phyloP scores from a whole-genome alignment of 805 yeast species.

The Sungouiozyma ichnusensis region DNA sequence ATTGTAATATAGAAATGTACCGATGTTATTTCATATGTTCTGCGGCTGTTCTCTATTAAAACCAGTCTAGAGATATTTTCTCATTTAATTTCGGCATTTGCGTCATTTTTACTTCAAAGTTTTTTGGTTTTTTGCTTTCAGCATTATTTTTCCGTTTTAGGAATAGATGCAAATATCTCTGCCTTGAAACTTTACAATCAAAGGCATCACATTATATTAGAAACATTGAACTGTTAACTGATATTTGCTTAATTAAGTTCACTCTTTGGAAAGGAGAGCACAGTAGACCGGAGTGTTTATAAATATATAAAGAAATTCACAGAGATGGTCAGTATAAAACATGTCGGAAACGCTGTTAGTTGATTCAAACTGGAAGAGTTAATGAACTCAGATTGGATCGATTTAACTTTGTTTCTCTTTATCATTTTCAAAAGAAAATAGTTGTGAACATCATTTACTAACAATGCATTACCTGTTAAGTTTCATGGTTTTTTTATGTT shows the following conservation, averaged over 20 bases:
- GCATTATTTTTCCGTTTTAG: background rate
- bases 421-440: background rate
- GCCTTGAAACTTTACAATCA: background rate
- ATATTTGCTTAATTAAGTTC: too few relatives aligned
- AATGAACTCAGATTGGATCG: too few relatives aligned
- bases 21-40: too few relatives aligned
- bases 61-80: too few relatives aligned
- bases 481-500: slow-evolving; percentile 2
- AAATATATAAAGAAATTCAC: slow-evolving; percentile 37
- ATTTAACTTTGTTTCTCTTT: background rate
- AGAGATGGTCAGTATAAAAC: slow-evolving; percentile 89
- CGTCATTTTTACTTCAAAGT: too few relatives aligned
- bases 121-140: too few relatives aligned
- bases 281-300: slow-evolving; percentile 85
- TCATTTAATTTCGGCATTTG: too few relatives aligned
- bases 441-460: slow-evolving; percentile 4
- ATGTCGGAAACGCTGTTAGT: background rate
- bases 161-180: background rate
- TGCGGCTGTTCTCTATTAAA: too few relatives aligned
- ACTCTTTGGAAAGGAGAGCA: slow-evolving; percentile 6
- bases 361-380: background rate
- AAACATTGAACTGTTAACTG: too few relatives aligned
- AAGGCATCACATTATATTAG: background rate
- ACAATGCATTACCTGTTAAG: slow-evolving; percentile 27
- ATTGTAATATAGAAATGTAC: too few relatives aligned